Evolutionary conservation across 2,329 filamentous ascomycete species (phyloP), one percentile per base, ranked within the genome.

Genomic region (Nigrospora osmanthi): DNA sequence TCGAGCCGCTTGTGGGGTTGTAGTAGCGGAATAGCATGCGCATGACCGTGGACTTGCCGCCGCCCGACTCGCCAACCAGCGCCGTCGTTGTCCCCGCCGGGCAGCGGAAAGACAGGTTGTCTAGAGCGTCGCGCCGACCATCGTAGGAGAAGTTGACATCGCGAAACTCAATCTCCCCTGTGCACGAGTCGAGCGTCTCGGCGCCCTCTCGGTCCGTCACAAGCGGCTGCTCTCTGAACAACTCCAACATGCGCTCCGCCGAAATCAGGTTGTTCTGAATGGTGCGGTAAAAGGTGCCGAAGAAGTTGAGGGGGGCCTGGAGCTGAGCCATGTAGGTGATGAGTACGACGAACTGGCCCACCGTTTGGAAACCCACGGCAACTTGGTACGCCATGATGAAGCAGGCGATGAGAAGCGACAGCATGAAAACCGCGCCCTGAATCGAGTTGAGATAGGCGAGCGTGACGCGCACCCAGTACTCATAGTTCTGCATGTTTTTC

Each of bases 391-490:
- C 78, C 3, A 77, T 78, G 30, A 83, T 73, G 19, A 42, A 42
- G 19, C 40, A 42, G 49, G 73, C 77, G 48, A 79, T 79, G 1
- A 78, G 73, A n/a, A 81, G 59, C 14, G 80, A 72, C 4, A 80
- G 52, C 54, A 78, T 79, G 54, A 83, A 82, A n/a, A 82, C 73
- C 43, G 79, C 71, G 58, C 78, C 81, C 51, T 83, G 79, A 0
- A 75, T 74, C 11, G 80, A 72, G 54, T 82, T 83, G 59, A 83
- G 73, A 7, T 73, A 63, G 52, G 78, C 78, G 44, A 80, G 58
- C 3, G 76, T 80, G 52, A 74, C 68, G 43, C 71, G 66, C 15
- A 81, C 76, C 43, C 73, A 65, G 45, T 76, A 76, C 58, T 81
- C 76, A 11, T 76, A 76, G 11, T 64, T 65, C 49, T 83, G 79